These are phyloP conservation scores for Acanthamoeba pearcei DNA, from an alignment of 208 protist genomes.

Conservation along the genomic window DNA sequence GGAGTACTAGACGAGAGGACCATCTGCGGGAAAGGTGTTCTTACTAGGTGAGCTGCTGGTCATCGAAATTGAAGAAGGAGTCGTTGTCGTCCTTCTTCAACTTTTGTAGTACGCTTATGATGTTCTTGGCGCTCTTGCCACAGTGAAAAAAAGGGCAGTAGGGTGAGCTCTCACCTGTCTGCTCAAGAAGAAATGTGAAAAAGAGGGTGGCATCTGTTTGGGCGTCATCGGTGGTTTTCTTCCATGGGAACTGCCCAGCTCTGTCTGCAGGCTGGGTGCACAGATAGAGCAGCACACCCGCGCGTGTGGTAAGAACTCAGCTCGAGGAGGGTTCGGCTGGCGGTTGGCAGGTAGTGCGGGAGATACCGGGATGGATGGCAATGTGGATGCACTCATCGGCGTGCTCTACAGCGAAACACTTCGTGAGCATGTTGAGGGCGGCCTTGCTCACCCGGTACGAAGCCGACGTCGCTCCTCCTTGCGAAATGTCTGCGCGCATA, in stretches of 20 bases:
- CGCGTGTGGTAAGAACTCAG: background rate
- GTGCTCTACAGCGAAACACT: background rate
- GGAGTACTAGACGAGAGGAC: too few species aligned
- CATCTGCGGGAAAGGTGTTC: too few species aligned
- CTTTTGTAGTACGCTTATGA: background rate
- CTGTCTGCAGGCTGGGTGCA: background rate
- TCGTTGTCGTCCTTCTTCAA: background rate
- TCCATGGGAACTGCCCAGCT: slow-evolving; percentile 5
- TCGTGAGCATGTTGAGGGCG: slow-evolving; percentile 35
- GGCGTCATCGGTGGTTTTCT: background rate
- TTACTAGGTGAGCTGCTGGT: background rate
- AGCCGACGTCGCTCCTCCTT: slow-evolving; percentile 4
- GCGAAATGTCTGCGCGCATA: background rate
- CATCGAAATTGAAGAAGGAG: slow-evolving; percentile 26
- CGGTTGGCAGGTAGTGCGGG: background rate
- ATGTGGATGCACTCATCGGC: slow-evolving; percentile 10
- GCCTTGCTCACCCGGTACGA: slow-evolving; percentile 44
- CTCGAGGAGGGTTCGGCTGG: too few species aligned
- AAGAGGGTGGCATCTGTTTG: background rate
- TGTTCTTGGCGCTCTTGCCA: background rate
- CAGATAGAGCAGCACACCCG: background rate
- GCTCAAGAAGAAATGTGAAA: background rate
- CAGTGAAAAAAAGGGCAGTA: background rate
- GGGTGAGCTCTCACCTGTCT: too few species aligned
- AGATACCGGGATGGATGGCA: background rate